Evolutionary conservation across 129 eudicot species (phyloP), one percentile per base, ranked within the genome.

Genomic region (Flaveria ramosissima): DNA sequence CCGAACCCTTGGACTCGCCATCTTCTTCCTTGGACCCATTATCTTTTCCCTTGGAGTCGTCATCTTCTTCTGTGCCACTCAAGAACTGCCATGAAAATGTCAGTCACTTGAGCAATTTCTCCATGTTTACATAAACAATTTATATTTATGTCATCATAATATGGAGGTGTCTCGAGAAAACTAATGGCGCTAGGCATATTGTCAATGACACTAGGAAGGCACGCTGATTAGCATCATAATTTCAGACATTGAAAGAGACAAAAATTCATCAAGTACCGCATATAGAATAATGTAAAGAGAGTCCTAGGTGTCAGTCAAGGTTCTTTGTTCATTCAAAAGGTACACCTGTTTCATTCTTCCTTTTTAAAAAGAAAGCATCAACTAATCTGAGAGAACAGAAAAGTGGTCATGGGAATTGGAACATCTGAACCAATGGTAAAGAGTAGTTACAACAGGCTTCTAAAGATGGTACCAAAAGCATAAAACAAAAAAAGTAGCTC

Each of bases 71-170:
- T 16, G 77, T 72, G 12, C 70, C 87, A 67, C 84, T 81, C 78
- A 88, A 65, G 63, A 9, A 77, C 97, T 91, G 78, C 61, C 76
- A 86, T 7, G 57, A 45, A 61, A 52, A 20, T 55, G 81, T 77
- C 60, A 68, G 52, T 55, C 32, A 27, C 60, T 76, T 32, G n/a
- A 4, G 21, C 36, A 75, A 75, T 41, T 63, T 75, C 51, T 41
- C 32, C 68, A 76, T n/a, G 41, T 46, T 46, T 60, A 14, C 12
- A 55, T 56, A 24, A 42, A 9, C 68, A 23, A 68, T 12, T 68
- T 15, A 75, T 64, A 46, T 24, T 23, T 7, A 7, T 9, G 43
- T 21, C 69, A 74, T 59, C 68, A 71, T 26, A 71, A 70, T 26
- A 21, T 68, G 1, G 72, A 66, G 57, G 57, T 19, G 4, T 21